Evolutionary conservation across 352 stramenopile genomes (phyloP), one percentile per base, ranked within the genome.

Genomic region (Globisporangium viniferum): DNA sequence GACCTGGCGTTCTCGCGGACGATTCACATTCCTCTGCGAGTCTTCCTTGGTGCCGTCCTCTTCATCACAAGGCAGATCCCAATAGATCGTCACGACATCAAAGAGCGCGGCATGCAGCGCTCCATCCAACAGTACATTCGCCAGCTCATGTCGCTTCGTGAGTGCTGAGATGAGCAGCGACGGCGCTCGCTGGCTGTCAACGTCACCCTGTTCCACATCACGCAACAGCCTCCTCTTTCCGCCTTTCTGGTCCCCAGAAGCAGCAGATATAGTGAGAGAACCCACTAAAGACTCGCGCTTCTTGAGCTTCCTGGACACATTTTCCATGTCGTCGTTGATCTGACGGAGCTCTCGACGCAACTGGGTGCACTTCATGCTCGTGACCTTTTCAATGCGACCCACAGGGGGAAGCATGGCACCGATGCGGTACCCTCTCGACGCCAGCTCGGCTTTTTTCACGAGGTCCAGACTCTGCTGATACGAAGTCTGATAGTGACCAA

Each of bases 361-460:
- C 18, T 73, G 71, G 1, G 75, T 9, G 61, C 81, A 90, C 0
- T 80, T 77, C 22, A 90, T 55, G 8, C 14, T 66, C 22, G 68
- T 60, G 31, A 35, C 24, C 22, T 62, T 64, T 39, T 92, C 84
- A 8, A 92, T 71, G 1, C 84, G 79, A 2, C 79, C 80, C 31
- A 92, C 66, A 5, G 84, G 82, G 1, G 84, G 84, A 12, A 92
- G 66, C 20, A 76, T 62, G 20, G 55, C 33, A 12, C 80, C 80
- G 10, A 92, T 70, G 8, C 75, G 77, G 57, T 87, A 91, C 1
- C 82, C 82, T 29, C 78, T 75, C 51, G 75, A 77, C 8, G 78
- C 80, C 31, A 89, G 44, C 59, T 92, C 84, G 10, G 77, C 81
- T 27, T 77, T 81, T 70, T 92, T 92, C 46, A 91, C 69, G 12